Conservation (phyloP, 2,329 filamentous ascomycete species). For the Verruconis gallopava region DNA sequence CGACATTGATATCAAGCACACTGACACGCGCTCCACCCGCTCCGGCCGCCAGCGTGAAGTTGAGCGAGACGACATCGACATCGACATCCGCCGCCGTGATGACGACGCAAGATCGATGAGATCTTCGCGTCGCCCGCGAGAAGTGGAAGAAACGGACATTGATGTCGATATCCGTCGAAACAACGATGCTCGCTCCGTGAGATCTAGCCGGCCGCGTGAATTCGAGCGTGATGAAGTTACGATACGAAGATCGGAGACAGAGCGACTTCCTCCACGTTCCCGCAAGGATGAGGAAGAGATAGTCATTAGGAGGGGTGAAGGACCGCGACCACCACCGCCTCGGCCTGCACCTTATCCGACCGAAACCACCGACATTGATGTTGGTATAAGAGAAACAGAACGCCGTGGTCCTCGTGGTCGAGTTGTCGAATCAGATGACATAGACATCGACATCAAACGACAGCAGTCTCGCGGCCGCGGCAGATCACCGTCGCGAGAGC, state of each 20-base stretch:
- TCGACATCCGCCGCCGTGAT: constrained; percentile 7
- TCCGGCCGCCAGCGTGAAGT: constrained; percentile 6
- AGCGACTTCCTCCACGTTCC: constrained; percentile 16
- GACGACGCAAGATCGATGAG: not conserved
- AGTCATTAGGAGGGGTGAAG: constrained; percentile 31
- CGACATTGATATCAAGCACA: constrained; percentile 14
- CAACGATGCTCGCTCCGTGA: not conserved
- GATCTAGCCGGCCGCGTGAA: constrained; percentile 15
- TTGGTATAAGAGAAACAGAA: constrained; percentile 11
- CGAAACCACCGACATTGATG: constrained; percentile 2
- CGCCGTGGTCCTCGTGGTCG: constrained; percentile 21
- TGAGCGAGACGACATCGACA: constrained; percentile 11
- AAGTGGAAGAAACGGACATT: constrained; percentile 11
- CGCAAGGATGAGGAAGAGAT: constrained; percentile 31
- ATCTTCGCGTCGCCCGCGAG: constrained; percentile 3
- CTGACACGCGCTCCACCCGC: too few species aligned
- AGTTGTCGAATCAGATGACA: constrained; percentile 22
- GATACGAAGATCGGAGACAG: constrained; percentile 28
- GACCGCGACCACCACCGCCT: constrained; percentile 14
- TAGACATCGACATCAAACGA: constrained; percentile 16
- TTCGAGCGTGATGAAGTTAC: constrained; percentile 31
- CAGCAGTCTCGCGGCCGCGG: constrained; percentile 5
- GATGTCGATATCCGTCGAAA: constrained; percentile 8
- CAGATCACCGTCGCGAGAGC: constrained; percentile 5
- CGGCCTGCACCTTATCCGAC: constrained; percentile 6